phyloP scores from a whole-genome alignment of 257 asterid genomes.

The Cruciata laevipes region DNA sequence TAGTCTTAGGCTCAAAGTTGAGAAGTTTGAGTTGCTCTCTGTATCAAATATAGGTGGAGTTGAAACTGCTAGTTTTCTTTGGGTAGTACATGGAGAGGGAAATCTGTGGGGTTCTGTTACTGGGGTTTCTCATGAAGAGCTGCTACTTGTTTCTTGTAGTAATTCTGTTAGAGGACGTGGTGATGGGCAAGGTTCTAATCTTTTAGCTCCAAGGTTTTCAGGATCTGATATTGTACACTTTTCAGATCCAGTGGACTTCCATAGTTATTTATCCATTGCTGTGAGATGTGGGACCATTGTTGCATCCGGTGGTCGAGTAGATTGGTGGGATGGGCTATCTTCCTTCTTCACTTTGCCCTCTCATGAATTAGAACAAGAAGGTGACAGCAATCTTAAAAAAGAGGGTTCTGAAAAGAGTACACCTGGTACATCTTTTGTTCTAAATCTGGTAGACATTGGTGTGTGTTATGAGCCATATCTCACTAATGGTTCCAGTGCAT shows the following conservation, averaged over 20 bases:
- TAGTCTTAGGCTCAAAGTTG: constrained; percentile 53
- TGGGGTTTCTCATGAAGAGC: constrained; percentile 49
- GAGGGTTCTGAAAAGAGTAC: constrained; percentile 18
- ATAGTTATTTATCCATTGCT: constrained; percentile 46
- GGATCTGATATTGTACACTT: constrained; percentile 68
- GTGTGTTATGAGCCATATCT: constrained; percentile 76
- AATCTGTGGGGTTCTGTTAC: constrained; percentile 72
- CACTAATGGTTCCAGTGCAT: constrained; percentile 24
- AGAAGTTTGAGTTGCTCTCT: constrained; percentile 61
- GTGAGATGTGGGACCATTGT: constrained; percentile 71
- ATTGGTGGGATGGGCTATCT: constrained; percentile 67
- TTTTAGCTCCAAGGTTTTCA: constrained; percentile 55
- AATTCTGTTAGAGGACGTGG: constrained; percentile 83
- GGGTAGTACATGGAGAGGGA: constrained; percentile 72
- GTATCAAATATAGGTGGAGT: constrained; percentile 77
- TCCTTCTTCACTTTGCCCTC: constrained; percentile 59
- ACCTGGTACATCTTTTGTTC: constrained; percentile 63
- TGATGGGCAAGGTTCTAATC: constrained; percentile 86
- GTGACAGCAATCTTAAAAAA: constrained; percentile 33
- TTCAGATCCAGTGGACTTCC: constrained; percentile 54
- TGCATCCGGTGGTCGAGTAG: constrained; percentile 89
- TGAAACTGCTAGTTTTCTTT: constrained; percentile 52
- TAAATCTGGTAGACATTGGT: constrained; percentile 79
- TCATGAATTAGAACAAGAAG: constrained; percentile 40
- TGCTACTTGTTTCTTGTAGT: constrained; percentile 76